phyloP scores from a whole-genome alignment of 1,284 basidiomycete genomes.

The Retiboletus flavoniger region DNA sequence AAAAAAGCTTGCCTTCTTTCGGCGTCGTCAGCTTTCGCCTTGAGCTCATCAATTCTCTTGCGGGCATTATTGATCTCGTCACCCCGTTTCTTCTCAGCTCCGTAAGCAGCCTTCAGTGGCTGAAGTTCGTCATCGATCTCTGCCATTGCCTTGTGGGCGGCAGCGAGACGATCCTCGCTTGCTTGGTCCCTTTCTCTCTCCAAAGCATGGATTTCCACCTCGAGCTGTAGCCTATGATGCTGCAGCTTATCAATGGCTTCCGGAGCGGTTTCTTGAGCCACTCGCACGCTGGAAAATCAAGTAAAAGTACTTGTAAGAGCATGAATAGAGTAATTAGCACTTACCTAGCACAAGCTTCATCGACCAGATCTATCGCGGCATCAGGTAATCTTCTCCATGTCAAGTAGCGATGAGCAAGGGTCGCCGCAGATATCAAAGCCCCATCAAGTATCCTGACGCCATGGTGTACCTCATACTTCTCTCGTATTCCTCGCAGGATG shows the following conservation, averaged over 20 bases:
- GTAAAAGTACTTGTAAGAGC: conserved; percentile 13
- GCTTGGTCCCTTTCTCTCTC: conserved; percentile 91
- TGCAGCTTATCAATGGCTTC: conserved; percentile 96
- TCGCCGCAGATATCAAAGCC: conserved; percentile 88
- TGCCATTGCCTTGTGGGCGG: conserved; percentile 79
- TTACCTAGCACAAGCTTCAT: conserved; percentile 88
- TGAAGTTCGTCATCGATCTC: conserved; percentile 88
- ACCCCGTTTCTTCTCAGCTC: conserved; percentile 85
- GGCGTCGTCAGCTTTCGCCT: conserved; percentile 91
- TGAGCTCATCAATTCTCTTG: conserved; percentile 88
- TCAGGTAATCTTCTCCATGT: conserved; percentile 85
- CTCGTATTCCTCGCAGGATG: conserved; percentile 84
- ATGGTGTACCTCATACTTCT: conserved; percentile 83
- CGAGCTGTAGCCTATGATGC: conserved; percentile 86
- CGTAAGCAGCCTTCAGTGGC: conserved; percentile 86
- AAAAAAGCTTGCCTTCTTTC: conserved; percentile 67
- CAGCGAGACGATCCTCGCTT: conserved; percentile 83
- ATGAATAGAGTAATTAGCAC: conserved; percentile 19
- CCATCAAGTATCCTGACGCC: conserved; percentile 90
- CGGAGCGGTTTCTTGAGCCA: conserved; percentile 92
- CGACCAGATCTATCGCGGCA: conserved; percentile 89
- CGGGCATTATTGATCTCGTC: conserved; percentile 84
- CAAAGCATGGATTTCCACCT: conserved; percentile 94
- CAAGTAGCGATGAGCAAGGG: conserved; percentile 92
- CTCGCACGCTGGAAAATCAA: conserved; percentile 65